Percentiles rank a stretch among this genome's conserved stretches.
Conservation (phyloP, 140 eudicot genomes). For the Oenanthe javanica region DNA sequence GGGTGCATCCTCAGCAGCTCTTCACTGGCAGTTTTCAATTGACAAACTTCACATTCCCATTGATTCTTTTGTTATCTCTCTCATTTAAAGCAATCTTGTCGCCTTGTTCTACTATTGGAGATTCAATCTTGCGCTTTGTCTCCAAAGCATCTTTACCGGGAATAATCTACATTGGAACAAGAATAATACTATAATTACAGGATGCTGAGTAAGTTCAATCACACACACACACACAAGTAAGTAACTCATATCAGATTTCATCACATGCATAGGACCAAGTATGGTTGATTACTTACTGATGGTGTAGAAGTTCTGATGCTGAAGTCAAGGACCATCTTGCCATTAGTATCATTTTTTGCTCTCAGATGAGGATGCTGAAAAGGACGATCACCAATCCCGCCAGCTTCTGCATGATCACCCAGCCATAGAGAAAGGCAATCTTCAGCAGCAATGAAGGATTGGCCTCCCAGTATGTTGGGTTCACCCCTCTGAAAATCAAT, state of each 20-base stretch:
- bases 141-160: not conserved
- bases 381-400: not conserved
- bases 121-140: not conserved
- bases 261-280: not conserved
- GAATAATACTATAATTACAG: not conserved
- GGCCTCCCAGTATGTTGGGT: not conserved
- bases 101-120: not conserved
- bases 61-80: not conserved
- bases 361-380: not conserved
- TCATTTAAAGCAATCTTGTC: not conserved
- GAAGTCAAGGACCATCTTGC: not conserved
- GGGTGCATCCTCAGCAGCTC: not conserved
- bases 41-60: not conserved
- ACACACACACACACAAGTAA: not conserved
- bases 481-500: not conserved
- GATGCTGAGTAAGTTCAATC: not conserved
- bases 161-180: not conserved
- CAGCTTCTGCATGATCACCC: not conserved
- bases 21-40: not conserved
- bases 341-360: not conserved
- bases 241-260: not conserved
- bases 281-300: not conserved
- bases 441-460: not conserved
- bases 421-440: not conserved
- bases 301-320: not conserved